Conservation (phyloP, 306 rosid genomes). For the Albizia julibrissin region DNA sequence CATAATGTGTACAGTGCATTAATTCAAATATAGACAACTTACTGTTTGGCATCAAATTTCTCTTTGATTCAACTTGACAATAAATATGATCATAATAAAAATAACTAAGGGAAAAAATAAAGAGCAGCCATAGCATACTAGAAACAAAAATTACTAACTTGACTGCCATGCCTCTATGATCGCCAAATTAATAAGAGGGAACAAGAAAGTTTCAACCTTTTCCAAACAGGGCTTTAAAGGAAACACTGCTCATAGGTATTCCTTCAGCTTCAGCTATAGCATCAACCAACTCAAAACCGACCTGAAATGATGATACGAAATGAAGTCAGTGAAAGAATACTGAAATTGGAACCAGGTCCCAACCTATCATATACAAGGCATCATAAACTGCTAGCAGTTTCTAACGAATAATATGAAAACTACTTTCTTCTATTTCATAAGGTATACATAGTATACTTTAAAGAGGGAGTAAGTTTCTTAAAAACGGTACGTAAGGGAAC, state of each 20-base stretch:
- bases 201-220: constrained; percentile 51
- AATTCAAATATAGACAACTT: background rate
- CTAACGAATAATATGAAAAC: background rate
- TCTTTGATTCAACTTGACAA: background rate
- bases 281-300: constrained; percentile 96
- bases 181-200: constrained; percentile 24
- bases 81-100: background rate
- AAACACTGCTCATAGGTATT: constrained; percentile 63
- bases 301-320: constrained; percentile 48
- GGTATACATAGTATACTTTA: background rate
- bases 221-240: constrained; percentile 83
- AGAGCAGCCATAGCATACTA: constrained; percentile 16
- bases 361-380: background rate
- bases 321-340: background rate
- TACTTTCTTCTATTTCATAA: background rate
- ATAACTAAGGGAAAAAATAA: background rate
- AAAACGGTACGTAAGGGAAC: background rate
- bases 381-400: background rate
- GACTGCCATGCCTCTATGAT: background rate
- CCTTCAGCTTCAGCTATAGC: constrained; percentile 90
- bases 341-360: background rate
- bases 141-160: background rate
- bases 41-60: background rate
- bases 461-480: constrained; percentile 1
- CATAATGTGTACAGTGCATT: background rate